A percentile compares a stretch with the other conserved stretches of the same genome.
phyloP scores from a whole-genome alignment of 306 rosid species.

The Malus domestica region DNA sequence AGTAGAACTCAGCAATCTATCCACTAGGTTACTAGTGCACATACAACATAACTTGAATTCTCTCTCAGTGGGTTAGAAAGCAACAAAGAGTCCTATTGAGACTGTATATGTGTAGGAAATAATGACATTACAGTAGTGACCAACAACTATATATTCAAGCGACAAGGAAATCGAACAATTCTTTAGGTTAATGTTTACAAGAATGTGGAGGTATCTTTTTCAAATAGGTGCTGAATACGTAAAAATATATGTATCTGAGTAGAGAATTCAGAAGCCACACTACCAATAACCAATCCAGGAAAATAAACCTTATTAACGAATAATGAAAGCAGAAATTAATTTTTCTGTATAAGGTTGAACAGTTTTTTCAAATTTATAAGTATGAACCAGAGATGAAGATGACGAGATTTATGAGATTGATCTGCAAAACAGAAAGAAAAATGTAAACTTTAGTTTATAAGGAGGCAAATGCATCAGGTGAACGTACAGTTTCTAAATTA shows the following conservation, averaged over 20 bases:
- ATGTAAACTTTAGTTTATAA: neutral
- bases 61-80: too few relatives aligned
- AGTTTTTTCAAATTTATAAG: neutral
- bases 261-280: neutral
- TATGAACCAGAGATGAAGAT: neutral
- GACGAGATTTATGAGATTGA: conserved; percentile 29
- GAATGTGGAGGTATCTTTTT: neutral
- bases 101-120: too few relatives aligned
- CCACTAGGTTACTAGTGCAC: too few relatives aligned
- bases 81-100: too few relatives aligned
- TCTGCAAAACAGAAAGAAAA: conserved; percentile 38
- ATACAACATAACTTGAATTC: too few relatives aligned
- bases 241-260: neutral
- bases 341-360: neutral
- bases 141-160: neutral
- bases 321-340: neutral
- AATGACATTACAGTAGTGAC: neutral
- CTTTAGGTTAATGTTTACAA: neutral
- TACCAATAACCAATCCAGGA: neutral
- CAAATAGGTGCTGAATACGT: neutral
- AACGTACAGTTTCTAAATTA: neutral
- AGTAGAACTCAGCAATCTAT: too few relatives aligned
- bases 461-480: neutral
- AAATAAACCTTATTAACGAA: conserved; percentile 1
- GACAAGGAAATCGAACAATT: neutral